Percentiles rank a stretch among this genome's conserved stretches.
These are phyloP conservation scores for Rhododendron ovatum DNA, from an alignment of 148 eudicot species.

Conservation along the genomic window DNA sequence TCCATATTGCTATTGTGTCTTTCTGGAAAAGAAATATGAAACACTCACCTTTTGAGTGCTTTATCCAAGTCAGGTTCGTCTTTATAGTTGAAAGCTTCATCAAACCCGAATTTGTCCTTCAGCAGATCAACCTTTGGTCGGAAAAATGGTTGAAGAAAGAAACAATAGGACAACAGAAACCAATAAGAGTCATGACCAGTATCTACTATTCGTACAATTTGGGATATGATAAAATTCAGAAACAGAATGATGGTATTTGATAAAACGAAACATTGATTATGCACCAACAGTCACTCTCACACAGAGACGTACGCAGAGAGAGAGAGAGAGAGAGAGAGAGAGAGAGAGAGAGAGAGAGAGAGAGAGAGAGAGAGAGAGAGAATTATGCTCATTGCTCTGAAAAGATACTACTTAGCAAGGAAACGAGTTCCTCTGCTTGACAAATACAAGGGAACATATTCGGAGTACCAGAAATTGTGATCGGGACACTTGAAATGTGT, in stretches of 20 bases:
- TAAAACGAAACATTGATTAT: no score
- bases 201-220: no score
- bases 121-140: conserved; percentile 28
- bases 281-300: no score
- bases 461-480: neutral
- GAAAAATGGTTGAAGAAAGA: neutral
- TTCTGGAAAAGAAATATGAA: neutral
- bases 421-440: neutral
- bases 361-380: no score
- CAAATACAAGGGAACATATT: neutral
- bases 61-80: conserved; percentile 30
- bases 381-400: neutral
- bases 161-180: no score
- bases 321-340: neutral
- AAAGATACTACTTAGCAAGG: neutral
- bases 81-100: conserved; percentile 43
- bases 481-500: neutral
- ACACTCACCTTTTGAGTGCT: conserved; percentile 33
- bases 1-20: neutral
- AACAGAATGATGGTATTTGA: no score
- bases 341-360: neutral
- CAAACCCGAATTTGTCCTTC: conserved; percentile 39
- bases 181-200: neutral
- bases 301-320: neutral
- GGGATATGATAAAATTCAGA: no score